phyloP scores from a whole-genome alignment of 345 rosid species.

The Bretschneidera sinensis region DNA sequence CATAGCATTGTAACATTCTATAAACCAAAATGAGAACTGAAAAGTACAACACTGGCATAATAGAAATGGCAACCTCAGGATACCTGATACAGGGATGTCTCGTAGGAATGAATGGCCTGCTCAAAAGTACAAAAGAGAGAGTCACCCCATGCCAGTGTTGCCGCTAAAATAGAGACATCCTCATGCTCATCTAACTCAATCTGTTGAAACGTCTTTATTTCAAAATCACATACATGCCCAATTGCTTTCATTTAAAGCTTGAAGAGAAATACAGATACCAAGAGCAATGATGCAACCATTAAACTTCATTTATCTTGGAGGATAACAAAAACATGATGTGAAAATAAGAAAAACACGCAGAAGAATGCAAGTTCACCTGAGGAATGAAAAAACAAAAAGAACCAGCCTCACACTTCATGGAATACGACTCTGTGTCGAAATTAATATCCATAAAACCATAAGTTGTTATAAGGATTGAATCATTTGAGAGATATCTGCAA shows the following conservation, averaged over 20 bases:
- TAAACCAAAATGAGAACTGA: background rate
- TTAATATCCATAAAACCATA: conserved; percentile 74
- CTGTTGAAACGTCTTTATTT: conserved; percentile 36
- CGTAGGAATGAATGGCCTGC: conserved; percentile 55
- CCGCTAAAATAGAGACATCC: conserved; percentile 61
- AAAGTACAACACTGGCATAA: conserved; percentile 3
- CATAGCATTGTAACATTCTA: background rate
- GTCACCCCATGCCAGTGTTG: conserved; percentile 74
- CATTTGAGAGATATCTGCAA: conserved; percentile 79
- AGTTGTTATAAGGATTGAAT: conserved; percentile 44
- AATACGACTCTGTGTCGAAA: conserved; percentile 35
- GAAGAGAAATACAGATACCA: conserved; percentile 7
- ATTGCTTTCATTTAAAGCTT: conserved; percentile 5
- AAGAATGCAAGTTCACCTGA: conserved; percentile 46
- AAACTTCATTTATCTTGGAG: background rate
- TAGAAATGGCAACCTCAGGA: conserved; percentile 3
- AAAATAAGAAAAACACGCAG: background rate
- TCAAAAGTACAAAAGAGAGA: conserved; percentile 42
- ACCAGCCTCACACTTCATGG: conserved; percentile 54
- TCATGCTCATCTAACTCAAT: conserved; percentile 69
- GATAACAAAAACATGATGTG: background rate
- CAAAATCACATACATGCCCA: conserved; percentile 6
- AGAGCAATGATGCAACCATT: background rate
- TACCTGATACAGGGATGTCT: conserved; percentile 64
- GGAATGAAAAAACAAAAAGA: conserved; percentile 73